Evolutionary conservation across 2,329 filamentous ascomycete species (phyloP), one percentile per base, ranked within the genome.

Genomic region (Trichoderma aggressivum): DNA sequence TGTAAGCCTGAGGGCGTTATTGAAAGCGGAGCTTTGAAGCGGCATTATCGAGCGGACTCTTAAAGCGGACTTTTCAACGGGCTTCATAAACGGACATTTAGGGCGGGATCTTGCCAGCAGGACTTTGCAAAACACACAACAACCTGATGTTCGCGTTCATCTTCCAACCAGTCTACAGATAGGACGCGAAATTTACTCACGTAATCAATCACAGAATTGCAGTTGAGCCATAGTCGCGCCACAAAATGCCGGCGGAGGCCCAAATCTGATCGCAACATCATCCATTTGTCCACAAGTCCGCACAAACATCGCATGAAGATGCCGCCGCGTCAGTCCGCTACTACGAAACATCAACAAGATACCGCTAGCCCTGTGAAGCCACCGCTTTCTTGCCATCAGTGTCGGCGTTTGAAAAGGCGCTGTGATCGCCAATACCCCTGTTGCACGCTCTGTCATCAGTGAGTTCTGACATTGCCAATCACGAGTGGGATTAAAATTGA

Each of bases 401-500:
- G 70, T 61, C 70, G 70, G 18, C 61, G 39, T 21, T 53, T 56
- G 36, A 71, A 71, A 32, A 47, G 61, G 12, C 70, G 70, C 18
- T 71, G 70, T 39, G 70, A 71, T 30, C 70, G 70, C 3, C 24
- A 30, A 21, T 60, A 60, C 50, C 70, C 70, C 7, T 14, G 28
- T 8, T 71, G 70, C 70, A 32, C 39, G 21, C 68, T 70, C 68
- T 70, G 68, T 36, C 16, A 53, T 30, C 67, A 56, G 67, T 70
- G 21, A 53, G 67, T 56, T 50, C n/a, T 12, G 26, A 21, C 47
- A 12, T 53, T 26, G 21, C n/a, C 14, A 26, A 53, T 53, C 61
- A n/a, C 39, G 18, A 10, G 39, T n/a, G 16, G n/a, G 16, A n/a
- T 18, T 16, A n/a, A 18, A 47, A n/a, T 47, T 47, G 39, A 47